These are phyloP conservation scores for Komagataella mondaviorum DNA, from an alignment of 805 yeast genomes.

Conservation along the genomic window DNA sequence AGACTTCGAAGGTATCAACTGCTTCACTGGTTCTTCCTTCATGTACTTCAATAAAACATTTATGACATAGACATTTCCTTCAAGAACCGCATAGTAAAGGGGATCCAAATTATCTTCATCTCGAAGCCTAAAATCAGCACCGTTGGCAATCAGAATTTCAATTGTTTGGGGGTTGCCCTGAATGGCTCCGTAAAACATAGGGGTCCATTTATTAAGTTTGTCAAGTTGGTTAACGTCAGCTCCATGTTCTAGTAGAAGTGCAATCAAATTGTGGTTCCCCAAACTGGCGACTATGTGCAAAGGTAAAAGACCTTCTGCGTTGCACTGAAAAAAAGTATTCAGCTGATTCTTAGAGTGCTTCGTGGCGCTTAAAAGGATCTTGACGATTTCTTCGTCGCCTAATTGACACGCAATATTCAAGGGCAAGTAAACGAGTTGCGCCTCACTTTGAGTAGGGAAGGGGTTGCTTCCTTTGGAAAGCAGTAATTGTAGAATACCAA, in stretches of 20 bases:
- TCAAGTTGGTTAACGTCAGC: constrained; percentile 70
- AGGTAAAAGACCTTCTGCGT: constrained; percentile 85
- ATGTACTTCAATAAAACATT: constrained; percentile 41
- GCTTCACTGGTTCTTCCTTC: constrained; percentile 1
- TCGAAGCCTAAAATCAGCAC: constrained; percentile 52
- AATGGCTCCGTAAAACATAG: constrained; percentile 78
- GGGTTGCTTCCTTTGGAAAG: constrained; percentile 35
- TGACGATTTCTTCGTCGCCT: constrained; percentile 63
- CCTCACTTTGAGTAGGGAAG: constrained; percentile 31
- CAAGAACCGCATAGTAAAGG: constrained; percentile 83
- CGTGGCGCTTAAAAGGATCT: constrained; percentile 35
- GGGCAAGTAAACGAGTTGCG: constrained; percentile 55
- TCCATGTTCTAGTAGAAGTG: constrained; percentile 56
- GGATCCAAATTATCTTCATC: constrained; percentile 80
- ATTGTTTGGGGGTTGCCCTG: constrained; percentile 72
- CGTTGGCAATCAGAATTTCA: constrained; percentile 51
- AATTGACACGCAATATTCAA: constrained; percentile 80
- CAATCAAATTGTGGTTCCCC: constrained; percentile 61
- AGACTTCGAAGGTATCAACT: constrained; percentile 7
- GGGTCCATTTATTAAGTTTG: constrained; percentile 87
- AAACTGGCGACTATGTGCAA: constrained; percentile 80
- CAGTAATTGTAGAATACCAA: constrained; percentile 36
- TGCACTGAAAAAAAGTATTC: constrained; percentile 36
- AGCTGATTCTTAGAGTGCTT: constrained; percentile 13
- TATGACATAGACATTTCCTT: constrained; percentile 78